phyloP scores from a whole-genome alignment of 768 basidiomycete genomes.

The Leccinum variicolor region DNA sequence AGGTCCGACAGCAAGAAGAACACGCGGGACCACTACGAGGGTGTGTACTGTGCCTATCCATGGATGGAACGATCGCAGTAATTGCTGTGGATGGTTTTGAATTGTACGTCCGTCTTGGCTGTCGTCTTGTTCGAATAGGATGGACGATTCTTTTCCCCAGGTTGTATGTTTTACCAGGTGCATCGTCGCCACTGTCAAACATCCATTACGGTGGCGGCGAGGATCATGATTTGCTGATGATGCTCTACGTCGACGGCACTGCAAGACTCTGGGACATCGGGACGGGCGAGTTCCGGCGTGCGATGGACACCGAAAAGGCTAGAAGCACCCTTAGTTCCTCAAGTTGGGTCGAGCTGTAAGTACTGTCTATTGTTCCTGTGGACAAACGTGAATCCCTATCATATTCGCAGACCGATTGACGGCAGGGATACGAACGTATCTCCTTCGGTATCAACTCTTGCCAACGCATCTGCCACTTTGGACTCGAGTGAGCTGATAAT shows the following conservation, averaged over 20 bases:
- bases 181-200: slow-evolving; percentile 59
- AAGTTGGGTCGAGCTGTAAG: slow-evolving; percentile 73
- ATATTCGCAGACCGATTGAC: slow-evolving; percentile 22
- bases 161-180: slow-evolving; percentile 77
- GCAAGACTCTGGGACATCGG: slow-evolving; percentile 87
- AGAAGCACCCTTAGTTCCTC: slow-evolving; percentile 69
- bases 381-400: neutral
- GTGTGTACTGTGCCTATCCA: slow-evolving; percentile 67
- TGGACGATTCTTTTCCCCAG: slow-evolving; percentile 37
- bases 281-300: slow-evolving; percentile 81
- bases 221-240: slow-evolving; percentile 58
- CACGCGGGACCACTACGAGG: slow-evolving; percentile 57
- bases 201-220: slow-evolving; percentile 57
- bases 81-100: slow-evolving; percentile 71
- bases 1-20: slow-evolving; percentile 45
- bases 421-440: slow-evolving; percentile 24
- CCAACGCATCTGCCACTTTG: slow-evolving; percentile 11
- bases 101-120: slow-evolving; percentile 53
- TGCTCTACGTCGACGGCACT: slow-evolving; percentile 71
- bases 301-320: slow-evolving; percentile 73
- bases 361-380: neutral
- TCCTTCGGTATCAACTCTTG: slow-evolving; percentile 24
- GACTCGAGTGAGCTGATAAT: slow-evolving; percentile 23
- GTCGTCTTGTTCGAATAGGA: neutral
- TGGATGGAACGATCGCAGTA: slow-evolving; percentile 82